Conservation (phyloP, 305 asterid species). For the Nicotiana rustica region DNA sequence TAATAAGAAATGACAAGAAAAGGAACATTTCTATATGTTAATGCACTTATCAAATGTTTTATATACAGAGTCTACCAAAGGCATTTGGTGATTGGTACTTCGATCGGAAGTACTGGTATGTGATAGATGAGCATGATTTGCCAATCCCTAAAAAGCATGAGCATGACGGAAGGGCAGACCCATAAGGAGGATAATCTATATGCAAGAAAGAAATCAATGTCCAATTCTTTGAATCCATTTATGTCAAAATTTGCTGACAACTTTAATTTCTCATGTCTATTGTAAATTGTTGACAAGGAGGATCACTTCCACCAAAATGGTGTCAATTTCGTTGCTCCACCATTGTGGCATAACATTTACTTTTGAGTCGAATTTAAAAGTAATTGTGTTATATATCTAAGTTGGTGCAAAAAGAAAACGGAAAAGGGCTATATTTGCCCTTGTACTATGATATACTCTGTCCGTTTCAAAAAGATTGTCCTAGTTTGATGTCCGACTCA, state of each 20-base stretch:
- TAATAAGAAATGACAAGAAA: not conserved
- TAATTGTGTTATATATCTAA: not conserved
- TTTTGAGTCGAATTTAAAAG: not conserved
- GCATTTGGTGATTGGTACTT: constrained; percentile 31
- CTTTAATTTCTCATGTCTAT: not conserved
- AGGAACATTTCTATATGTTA: not conserved
- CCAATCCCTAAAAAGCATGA: not conserved
- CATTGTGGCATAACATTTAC: not conserved
- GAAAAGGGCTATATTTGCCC: too few relatives aligned
- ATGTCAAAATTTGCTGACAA: not conserved
- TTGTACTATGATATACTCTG: too few relatives aligned
- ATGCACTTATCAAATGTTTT: not conserved
- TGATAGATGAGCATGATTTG: not conserved
- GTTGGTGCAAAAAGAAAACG: not conserved
- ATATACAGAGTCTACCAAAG: constrained; percentile 9
- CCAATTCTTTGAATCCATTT: not conserved
- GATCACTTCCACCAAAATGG: not conserved
- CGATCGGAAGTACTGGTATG: not conserved
- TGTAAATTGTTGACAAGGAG: not conserved
- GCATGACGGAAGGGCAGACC: not conserved
- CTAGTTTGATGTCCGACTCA: too few relatives aligned
- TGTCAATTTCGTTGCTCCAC: not conserved
- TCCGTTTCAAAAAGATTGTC: too few relatives aligned
- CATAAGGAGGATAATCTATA: not conserved
- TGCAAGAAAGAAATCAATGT: not conserved